Conservation (phyloP, 2,329 filamentous ascomycete genomes). For the Monosporascus ibericus region DNA sequence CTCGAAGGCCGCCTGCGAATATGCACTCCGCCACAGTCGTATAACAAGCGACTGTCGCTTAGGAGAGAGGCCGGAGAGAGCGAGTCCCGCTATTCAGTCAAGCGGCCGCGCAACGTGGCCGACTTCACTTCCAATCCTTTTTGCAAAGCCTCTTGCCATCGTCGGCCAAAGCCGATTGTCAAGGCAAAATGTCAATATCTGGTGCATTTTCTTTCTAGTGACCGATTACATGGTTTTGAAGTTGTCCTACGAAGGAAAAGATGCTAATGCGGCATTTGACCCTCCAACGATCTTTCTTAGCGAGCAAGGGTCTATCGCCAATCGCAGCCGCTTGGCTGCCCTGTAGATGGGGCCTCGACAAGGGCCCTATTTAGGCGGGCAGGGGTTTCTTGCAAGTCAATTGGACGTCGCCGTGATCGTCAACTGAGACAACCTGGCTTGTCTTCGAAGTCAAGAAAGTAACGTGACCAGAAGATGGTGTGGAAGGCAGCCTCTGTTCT, state of each 20-base stretch:
- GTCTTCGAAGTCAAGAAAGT: constrained; percentile 17
- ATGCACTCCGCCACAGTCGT: constrained; percentile 24
- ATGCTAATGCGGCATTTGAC: too few relatives aligned
- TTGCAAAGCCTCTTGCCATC: background rate
- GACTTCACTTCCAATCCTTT: background rate
- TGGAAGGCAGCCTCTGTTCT: constrained; percentile 14
- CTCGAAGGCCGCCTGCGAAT: background rate
- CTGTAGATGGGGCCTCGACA: constrained; percentile 6
- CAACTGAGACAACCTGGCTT: constrained; percentile 15
- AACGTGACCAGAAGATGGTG: constrained; percentile 26
- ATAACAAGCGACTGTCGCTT: constrained; percentile 1
- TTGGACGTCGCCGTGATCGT: constrained; percentile 14
- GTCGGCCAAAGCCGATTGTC: background rate
- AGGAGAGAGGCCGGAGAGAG: background rate
- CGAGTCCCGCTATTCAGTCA: background rate
- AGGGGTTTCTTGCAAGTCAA: constrained; percentile 21
- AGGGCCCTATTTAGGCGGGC: constrained; percentile 22
- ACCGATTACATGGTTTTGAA: too few relatives aligned
- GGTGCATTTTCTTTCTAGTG: too few relatives aligned
- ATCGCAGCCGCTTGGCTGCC: constrained; percentile 21
- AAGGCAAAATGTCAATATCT: too few relatives aligned
- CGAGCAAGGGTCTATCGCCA: constrained; percentile 18
- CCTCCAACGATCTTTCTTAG: constrained; percentile 16
- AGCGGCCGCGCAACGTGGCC: constrained; percentile 1
- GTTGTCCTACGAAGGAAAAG: too few relatives aligned